Conservation (phyloP, 2,329 filamentous ascomycete species). For the Massarina eburnea region DNA sequence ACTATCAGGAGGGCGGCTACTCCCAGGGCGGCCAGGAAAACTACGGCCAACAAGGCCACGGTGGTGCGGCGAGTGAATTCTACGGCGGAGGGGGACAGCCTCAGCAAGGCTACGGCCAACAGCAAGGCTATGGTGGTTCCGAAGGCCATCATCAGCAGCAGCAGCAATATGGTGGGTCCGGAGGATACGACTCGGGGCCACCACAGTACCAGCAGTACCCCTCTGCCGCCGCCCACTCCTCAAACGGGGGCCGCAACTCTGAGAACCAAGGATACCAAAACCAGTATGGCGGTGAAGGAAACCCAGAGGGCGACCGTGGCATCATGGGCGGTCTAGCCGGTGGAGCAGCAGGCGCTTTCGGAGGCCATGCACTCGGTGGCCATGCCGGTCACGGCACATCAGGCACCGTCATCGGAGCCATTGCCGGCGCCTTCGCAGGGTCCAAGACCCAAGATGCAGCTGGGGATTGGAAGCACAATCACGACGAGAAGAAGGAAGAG, state of each 20-base stretch:
- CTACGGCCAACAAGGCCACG: slow-evolving; percentile 15
- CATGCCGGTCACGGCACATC: slow-evolving; percentile 26
- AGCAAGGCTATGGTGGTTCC: slow-evolving; percentile 8
- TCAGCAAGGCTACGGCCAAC: slow-evolving; percentile 3
- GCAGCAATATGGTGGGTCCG: slow-evolving; percentile 10
- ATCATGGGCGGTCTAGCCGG: slow-evolving; percentile 30
- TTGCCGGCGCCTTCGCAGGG: slow-evolving; percentile 27
- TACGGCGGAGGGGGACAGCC: slow-evolving; percentile 4
- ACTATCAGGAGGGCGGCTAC: slow-evolving; percentile 5
- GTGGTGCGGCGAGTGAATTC: background rate
- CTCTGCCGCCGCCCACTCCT: slow-evolving; percentile 21
- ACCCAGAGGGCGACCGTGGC: slow-evolving; percentile 27
- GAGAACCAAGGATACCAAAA: slow-evolving; percentile 26
- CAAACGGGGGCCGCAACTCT: slow-evolving; percentile 24
- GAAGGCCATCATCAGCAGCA: slow-evolving; percentile 9
- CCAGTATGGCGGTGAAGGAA: slow-evolving; percentile 21
- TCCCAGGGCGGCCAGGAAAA: slow-evolving; percentile 11
- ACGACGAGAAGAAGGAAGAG: slow-evolving; percentile 29
- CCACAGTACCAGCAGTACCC: slow-evolving; percentile 27
- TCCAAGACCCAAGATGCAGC: slow-evolving; percentile 25
- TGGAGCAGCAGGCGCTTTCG: slow-evolving; percentile 29
- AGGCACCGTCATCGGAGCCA: slow-evolving; percentile 24
- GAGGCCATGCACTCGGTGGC: slow-evolving; percentile 27
- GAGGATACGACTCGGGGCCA: slow-evolving; percentile 19
- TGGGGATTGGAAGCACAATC: slow-evolving; percentile 28